These are phyloP conservation scores for Galium porrigens DNA, from an alignment of 305 asterid genomes.

Conservation along the genomic window DNA sequence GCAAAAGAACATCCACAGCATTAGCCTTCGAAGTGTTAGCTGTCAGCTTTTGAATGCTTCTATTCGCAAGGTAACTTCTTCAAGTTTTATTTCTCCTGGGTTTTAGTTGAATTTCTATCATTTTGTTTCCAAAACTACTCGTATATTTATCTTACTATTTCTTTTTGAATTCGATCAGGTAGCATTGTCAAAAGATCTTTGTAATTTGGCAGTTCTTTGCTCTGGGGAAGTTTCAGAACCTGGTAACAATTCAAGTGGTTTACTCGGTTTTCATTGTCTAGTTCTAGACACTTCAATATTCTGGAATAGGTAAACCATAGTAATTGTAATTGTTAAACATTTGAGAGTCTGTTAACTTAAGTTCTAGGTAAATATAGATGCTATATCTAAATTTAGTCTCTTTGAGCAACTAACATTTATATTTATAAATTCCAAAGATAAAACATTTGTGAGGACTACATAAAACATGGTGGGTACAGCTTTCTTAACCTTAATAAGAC, in stretches of 20 bases:
- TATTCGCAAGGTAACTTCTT: slow-evolving; percentile 45
- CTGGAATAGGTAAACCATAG: slow-evolving; percentile 43
- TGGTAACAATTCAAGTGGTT: slow-evolving; percentile 28
- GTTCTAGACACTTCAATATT: slow-evolving; percentile 75
- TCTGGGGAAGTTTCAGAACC: slow-evolving; percentile 42
- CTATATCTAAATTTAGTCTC: not conserved
- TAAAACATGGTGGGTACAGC: not conserved
- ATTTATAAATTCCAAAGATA: not conserved
- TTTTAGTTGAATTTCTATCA: not conserved
- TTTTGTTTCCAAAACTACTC: not conserved
- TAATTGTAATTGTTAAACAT: not conserved
- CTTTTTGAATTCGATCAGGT: slow-evolving; percentile 37
- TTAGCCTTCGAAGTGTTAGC: slow-evolving; percentile 27
- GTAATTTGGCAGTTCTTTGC: slow-evolving; percentile 55
- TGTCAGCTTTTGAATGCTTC: slow-evolving; percentile 51
- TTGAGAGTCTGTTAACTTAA: not conserved
- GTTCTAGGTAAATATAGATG: not conserved
- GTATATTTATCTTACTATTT: not conserved
- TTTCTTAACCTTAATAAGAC: not conserved
- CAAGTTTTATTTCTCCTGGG: not conserved
- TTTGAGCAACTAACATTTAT: not conserved
- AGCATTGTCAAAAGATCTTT: slow-evolving; percentile 59
- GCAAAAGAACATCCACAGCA: slow-evolving; percentile 55
- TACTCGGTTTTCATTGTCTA: slow-evolving; percentile 52
- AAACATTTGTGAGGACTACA: not conserved